Percentiles rank a stretch among this genome's conserved stretches.
These are phyloP conservation scores for Eutrema japonicum DNA, from an alignment of 345 rosid species.

Conservation along the genomic window DNA sequence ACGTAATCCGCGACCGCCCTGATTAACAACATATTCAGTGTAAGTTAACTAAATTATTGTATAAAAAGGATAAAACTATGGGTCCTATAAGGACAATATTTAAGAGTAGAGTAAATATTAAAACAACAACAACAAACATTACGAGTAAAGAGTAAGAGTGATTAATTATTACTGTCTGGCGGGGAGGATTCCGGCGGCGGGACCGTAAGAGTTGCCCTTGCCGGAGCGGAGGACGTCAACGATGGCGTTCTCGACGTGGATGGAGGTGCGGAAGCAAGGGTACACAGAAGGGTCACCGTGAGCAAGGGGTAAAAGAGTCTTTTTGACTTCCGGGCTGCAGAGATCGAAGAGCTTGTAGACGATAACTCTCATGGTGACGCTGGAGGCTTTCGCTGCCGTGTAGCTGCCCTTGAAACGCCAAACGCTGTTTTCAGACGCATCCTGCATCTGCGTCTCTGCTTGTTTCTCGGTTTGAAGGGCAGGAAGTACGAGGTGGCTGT, in stretches of 20 bases:
- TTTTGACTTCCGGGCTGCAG: conserved; percentile 42
- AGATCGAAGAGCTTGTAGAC: conserved; percentile 44
- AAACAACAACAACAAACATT: too few relatives aligned
- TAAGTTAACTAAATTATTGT: not conserved
- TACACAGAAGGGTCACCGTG: conserved; percentile 74
- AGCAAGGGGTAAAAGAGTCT: conserved; percentile 53
- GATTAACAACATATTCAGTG: conserved; percentile 3
- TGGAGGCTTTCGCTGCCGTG: conserved; percentile 38
- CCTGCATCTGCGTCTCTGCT: conserved; percentile 23
- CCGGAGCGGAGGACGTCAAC: conserved; percentile 53
- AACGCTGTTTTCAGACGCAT: conserved; percentile 13
- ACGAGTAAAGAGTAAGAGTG: not conserved
- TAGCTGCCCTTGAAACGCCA: conserved; percentile 44
- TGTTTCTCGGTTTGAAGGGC: conserved; percentile 18
- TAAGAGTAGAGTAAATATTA: too few relatives aligned
- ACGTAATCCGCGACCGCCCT: conserved; percentile 73
- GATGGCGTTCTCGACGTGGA: conserved; percentile 61
- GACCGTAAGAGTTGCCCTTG: conserved; percentile 54
- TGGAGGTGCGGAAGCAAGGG: conserved; percentile 56
- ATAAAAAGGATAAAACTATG: not conserved
- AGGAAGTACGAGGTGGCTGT: conserved; percentile 29
- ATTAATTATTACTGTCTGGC: conserved; percentile 54
- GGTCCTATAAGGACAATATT: not conserved
- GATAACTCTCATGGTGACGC: conserved; percentile 48
- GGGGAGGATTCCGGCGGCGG: conserved; percentile 53